phyloP scores from a whole-genome alignment of 805 yeast genomes.

The Wickerhamiella spandovensis region DNA sequence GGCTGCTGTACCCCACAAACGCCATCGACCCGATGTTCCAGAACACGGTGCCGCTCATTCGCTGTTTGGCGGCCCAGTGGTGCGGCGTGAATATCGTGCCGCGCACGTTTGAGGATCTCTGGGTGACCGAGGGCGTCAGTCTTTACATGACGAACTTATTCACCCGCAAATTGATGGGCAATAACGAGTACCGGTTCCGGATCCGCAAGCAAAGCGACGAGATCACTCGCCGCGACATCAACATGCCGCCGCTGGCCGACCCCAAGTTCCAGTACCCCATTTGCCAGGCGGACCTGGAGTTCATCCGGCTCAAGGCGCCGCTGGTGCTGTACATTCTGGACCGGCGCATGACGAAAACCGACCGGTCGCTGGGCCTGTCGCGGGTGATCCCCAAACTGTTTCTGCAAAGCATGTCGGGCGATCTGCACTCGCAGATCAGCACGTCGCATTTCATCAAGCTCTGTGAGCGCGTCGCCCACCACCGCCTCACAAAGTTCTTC shows the following conservation, averaged over 20 bases:
- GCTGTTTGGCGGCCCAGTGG: conserved; percentile 79
- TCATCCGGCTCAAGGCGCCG: conserved; percentile 71
- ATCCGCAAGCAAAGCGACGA: conserved; percentile 51
- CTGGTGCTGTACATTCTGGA: conserved; percentile 73
- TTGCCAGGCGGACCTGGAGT: conserved; percentile 45
- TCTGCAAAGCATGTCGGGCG: conserved; percentile 92
- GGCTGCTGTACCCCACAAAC: conserved; percentile 55
- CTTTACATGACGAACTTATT: conserved; percentile 70
- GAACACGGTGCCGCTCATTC: conserved; percentile 53
- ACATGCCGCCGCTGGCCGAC: conserved; percentile 66
- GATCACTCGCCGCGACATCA: conserved; percentile 62
- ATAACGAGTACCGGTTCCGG: conserved; percentile 64
- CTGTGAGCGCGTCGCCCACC: conserved; percentile 91
- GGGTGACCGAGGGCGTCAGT: conserved; percentile 83
- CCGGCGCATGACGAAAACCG: conserved; percentile 89
- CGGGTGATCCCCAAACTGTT: conserved; percentile 86
- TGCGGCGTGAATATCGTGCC: conserved; percentile 87
- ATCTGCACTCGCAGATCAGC: conserved; percentile 61
- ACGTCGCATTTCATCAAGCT: conserved; percentile 79
- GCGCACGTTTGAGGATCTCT: conserved; percentile 57
- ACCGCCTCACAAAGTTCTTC: conserved; percentile 68
- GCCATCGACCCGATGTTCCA: conserved; percentile 66
- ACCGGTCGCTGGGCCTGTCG: conserved; percentile 80
- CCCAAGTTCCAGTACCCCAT: conserved; percentile 59
- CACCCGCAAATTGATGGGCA: conserved; percentile 59